A percentile compares a stretch with the other conserved stretches of the same genome.
phyloP scores from a whole-genome alignment of 2,329 filamentous ascomycete genomes.

The Proliferodiscus dingleyae region DNA sequence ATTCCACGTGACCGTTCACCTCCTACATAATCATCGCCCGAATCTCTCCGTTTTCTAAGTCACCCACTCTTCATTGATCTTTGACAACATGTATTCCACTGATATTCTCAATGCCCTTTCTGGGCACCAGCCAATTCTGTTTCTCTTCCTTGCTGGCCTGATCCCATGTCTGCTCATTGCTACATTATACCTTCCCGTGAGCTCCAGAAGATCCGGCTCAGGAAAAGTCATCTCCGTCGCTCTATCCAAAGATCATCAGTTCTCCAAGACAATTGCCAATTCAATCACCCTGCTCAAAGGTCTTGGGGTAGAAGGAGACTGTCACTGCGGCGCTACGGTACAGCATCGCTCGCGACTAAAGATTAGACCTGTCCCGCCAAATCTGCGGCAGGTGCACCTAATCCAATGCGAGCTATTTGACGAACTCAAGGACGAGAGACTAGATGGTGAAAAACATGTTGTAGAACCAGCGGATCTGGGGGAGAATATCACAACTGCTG shows the following conservation, averaged over 20 bases:
- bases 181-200: background rate
- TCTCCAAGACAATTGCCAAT: constrained; percentile 3
- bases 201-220: background rate
- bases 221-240: constrained; percentile 6
- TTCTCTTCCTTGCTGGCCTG: background rate
- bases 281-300: constrained; percentile 4
- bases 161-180: background rate
- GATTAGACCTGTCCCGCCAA: background rate
- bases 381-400: constrained; percentile 9
- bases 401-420: constrained; percentile 3
- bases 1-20: too few relatives aligned
- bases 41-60: too few relatives aligned
- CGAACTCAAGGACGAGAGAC: background rate
- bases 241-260: constrained; percentile 3
- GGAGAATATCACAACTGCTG: constrained; percentile 16
- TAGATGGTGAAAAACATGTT: background rate
- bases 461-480: constrained; percentile 12
- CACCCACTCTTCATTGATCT: too few relatives aligned
- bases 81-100: too few relatives aligned
- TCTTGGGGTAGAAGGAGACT: constrained; percentile 8
- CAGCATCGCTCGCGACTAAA: background rate
- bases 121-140: background rate
- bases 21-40: too few relatives aligned
- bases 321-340: constrained; percentile 3
- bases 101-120: too few relatives aligned